A percentile compares a stretch with the other conserved stretches of the same genome.
phyloP scores from a whole-genome alignment of 176 grass and related monocot species.

The Aegilops tauschii region DNA sequence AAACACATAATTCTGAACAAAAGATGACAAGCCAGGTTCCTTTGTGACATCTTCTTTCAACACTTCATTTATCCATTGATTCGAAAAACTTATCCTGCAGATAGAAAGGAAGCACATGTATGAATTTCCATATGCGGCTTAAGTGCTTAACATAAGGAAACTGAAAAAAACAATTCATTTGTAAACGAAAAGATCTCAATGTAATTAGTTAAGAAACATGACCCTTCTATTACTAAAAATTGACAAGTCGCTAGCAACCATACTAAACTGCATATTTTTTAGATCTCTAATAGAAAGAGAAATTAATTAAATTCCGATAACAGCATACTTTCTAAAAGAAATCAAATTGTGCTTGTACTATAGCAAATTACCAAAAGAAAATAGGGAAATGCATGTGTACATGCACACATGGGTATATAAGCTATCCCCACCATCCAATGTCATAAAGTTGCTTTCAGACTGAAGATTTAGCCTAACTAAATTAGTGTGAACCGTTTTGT shows the following conservation, averaged over 20 bases:
- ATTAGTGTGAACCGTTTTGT: not conserved
- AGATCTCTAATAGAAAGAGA: not conserved
- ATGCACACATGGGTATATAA: not conserved
- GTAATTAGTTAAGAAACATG: not conserved
- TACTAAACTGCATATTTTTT: not conserved
- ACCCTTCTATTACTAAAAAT: not conserved
- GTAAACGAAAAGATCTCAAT: not conserved
- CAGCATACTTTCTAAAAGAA: not conserved
- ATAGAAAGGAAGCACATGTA: not conserved
- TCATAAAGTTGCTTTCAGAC: not conserved
- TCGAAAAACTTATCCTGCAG: constrained; percentile 10
- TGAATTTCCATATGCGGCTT: not conserved
- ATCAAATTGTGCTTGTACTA: not conserved
- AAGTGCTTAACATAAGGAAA: not conserved
- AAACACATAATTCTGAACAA: not conserved
- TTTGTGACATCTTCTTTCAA: not conserved
- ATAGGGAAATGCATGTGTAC: not conserved
- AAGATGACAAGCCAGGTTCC: constrained; percentile 5
- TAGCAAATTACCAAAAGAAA: not conserved
- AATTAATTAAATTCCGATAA: constrained; percentile 3
- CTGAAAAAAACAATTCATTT: not conserved
- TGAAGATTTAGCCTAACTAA: constrained; percentile 13
- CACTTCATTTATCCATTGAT: constrained; percentile 11
- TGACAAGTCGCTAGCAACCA: not conserved
- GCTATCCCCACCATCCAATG: not conserved